Evolutionary conservation across 2,329 filamentous ascomycete species (phyloP), one percentile per base, ranked within the genome.

Genomic region (Mycosphaerella arachidis): DNA sequence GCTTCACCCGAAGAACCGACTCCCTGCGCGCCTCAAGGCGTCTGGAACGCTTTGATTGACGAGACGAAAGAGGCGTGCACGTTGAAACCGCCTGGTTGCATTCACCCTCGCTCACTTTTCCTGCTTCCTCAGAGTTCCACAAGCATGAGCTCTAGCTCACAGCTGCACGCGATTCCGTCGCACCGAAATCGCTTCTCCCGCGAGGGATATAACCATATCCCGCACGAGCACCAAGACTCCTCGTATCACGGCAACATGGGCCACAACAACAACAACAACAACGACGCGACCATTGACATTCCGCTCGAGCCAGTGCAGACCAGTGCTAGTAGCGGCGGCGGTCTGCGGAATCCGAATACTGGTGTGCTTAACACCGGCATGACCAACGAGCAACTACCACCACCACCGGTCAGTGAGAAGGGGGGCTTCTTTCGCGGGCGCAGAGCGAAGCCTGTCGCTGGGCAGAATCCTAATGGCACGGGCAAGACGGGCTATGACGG

Each of bases 281-380:
- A 81, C 63, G 82, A 84, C 67, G 79, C 78, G 48, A 84, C 82
- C 29, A 83, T 83, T 67, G 81, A 86, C 66, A 88, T 88, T 55
- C 85, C 85, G 7, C 76, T 88, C 63, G 79, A 83, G 65, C 79
- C 77, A 52, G 81, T 86, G 45, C 73, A 78, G 64, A 82, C 79
- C 58, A 76, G 77, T 62, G 59, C 61, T 9, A 74, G 76, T 55
- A 77, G 78, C 60, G 77, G 76, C 12, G 77, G 77, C 43, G 76
- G 67, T 9, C 60, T 67, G 8, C 63, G 79, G 50, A 78, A 76
- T 57, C 73, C 75, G 48, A 69, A 68, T 33, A 67, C 69, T 60
- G 20, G 70, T 74, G 9, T 74, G 75, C 6, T 46, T 67, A 37
- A 64, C 56, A 53, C 51, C 60, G 24, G 60, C 58, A 30, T 70